Evolutionary conservation across 768 basidiomycete species (phyloP).

Genomic region (Leccinum arenicola): DNA sequence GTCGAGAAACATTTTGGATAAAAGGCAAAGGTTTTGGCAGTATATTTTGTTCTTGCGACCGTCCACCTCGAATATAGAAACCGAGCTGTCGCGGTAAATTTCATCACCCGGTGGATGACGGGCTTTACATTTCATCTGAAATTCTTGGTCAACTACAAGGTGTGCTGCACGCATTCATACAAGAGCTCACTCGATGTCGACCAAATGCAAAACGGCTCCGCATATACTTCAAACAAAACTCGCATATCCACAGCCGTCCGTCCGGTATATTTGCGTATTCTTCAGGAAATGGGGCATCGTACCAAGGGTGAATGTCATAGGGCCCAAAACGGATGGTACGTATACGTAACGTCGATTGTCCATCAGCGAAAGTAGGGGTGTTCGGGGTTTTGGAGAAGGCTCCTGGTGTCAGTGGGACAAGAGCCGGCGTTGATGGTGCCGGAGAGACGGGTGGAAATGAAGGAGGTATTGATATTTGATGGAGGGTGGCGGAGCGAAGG

Average conservation of each 20-base stretch:
- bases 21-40: constrained; percentile 95
- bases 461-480: constrained; percentile 34
- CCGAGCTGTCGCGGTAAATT: constrained; percentile 85
- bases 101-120: constrained; percentile 97
- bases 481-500: constrained; percentile 54
- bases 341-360: constrained; percentile 57
- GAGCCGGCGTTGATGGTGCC: constrained; percentile 36
- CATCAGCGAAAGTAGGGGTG: constrained; percentile 23
- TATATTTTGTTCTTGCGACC: constrained; percentile 99
- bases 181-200: constrained; percentile 73
- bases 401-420: constrained; percentile 33
- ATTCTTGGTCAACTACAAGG: constrained; percentile 12
- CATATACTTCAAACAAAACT: constrained; percentile 98
- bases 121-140: constrained; percentile 89
- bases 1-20: constrained; percentile 99
- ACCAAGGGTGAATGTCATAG: constrained; percentile 97
- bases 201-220: constrained; percentile 85
- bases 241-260: constrained; percentile 93
- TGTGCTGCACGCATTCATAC: background rate
- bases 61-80: constrained; percentile 97
- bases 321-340: constrained; percentile 86
- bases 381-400: constrained; percentile 31
- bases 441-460: constrained; percentile 33
- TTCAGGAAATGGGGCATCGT: constrained; percentile 97
- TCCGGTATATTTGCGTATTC: constrained; percentile 93